phyloP scores from a whole-genome alignment of 1,139 yeast genomes.

The Spathaspora sp. region DNA sequence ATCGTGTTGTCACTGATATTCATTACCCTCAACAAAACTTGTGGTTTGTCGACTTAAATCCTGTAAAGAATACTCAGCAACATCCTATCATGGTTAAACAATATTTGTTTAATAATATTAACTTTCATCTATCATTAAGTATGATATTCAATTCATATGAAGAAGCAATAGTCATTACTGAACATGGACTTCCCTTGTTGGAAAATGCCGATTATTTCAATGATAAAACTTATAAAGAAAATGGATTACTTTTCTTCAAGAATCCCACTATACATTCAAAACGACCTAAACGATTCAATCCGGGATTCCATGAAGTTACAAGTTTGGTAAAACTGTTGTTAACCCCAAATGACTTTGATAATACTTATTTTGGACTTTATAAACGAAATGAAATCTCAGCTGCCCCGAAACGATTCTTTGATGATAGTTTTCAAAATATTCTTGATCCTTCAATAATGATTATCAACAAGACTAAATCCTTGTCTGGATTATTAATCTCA shows the following conservation, averaged over 20 bases:
- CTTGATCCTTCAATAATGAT: slow-evolving; percentile 32
- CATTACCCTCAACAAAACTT: slow-evolving; percentile 27
- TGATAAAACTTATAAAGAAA: slow-evolving; percentile 17
- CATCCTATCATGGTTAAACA: slow-evolving; percentile 16
- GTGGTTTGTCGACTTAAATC: slow-evolving; percentile 27
- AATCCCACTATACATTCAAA: slow-evolving; percentile 20
- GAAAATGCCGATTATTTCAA: slow-evolving; percentile 19
- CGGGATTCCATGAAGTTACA: slow-evolving; percentile 34
- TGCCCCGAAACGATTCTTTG: slow-evolving; percentile 21
- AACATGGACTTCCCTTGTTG: slow-evolving; percentile 28
- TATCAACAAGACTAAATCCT: slow-evolving; percentile 26
- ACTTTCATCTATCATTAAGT: slow-evolving; percentile 22
- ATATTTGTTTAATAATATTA: slow-evolving; percentile 16
- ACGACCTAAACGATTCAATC: slow-evolving; percentile 19
- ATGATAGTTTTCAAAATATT: slow-evolving; percentile 23
- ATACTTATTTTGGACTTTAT: slow-evolving; percentile 18
- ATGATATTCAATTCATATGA: slow-evolving; percentile 33
- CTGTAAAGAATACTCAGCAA: slow-evolving; percentile 15
- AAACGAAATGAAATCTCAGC: slow-evolving; percentile 10
- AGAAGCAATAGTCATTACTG: slow-evolving; percentile 26
- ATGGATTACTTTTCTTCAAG: slow-evolving; percentile 33
- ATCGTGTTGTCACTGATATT: slow-evolving; percentile 7
- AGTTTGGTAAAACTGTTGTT: slow-evolving; percentile 24
- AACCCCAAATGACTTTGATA: slow-evolving; percentile 24
- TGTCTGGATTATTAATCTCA: slow-evolving; percentile 31